Evolutionary conservation across 2,329 filamentous ascomycete genomes (phyloP), one percentile per base, ranked within the genome.

Genomic region (Penicillium paneum): DNA sequence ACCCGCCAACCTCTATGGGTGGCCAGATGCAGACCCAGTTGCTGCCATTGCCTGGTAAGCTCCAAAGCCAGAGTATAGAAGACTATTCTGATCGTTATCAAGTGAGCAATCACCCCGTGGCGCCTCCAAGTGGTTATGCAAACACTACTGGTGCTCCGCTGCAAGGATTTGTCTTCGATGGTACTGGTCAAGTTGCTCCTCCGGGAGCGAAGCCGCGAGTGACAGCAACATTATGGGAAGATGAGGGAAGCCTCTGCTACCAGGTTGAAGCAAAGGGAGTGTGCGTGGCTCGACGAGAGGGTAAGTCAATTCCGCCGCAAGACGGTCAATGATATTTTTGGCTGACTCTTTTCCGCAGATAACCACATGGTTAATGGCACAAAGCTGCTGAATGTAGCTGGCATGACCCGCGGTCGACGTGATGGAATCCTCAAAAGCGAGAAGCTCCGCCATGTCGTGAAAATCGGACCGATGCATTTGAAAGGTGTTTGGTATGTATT

Each of bases 361-460:
- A 97, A 97, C 75, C 91, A 96, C 76, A 97, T 99, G 90, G 97
- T 99, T 74, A 99, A 97, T 68, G 94, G 94, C 17, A 99, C 94
- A 1, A 99, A 97, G 74, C 80, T 99, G 54, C 78, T 97, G 54
- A 99, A 99, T 63, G 94, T 99, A 49, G 94, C 94, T 47, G 93
- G 94, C 12, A 99, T 99, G 94, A 99, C 94, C 13, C 85, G 94
- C 72, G 94, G 94, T 52, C 87, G 94, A 62, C 85, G 94, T 67
- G 94, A 99, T 69, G 94, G 94, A 44, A 97, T 99, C 63, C 76
- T 99, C 55, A 99, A 99, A 78, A 97, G 93, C 72, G 94, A 97
- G 76, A 99, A 97, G 76, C 85, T 92, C 54, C 87, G 94, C 64
- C 92, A 97, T 74, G 94, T 97, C 12, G 94, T 97, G 57, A 99